Evolutionary conservation across 1,284 basidiomycete species (phyloP).

Genomic region (Naganishia sp.): DNA sequence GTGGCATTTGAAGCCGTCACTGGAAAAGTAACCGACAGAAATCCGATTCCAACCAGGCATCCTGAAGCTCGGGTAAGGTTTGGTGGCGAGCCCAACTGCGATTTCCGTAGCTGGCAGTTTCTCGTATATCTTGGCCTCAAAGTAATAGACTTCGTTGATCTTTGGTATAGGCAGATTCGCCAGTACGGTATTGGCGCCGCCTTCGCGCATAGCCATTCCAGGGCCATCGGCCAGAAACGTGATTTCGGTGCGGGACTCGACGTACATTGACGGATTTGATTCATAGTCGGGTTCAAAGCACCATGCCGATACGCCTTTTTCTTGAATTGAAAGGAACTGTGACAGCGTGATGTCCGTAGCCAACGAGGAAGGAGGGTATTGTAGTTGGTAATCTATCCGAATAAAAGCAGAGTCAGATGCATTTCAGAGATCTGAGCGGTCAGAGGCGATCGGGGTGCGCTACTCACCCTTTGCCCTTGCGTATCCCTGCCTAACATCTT

Average conservation of each 20-base stretch:
- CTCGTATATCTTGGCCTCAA: slow-evolving; percentile 97
- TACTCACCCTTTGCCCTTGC: slow-evolving; percentile 79
- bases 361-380: slow-evolving; percentile 87
- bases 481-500: slow-evolving; percentile 71
- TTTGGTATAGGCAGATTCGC: slow-evolving; percentile 92
- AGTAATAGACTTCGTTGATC: slow-evolving; percentile 96
- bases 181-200: slow-evolving; percentile 80
- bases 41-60: slow-evolving; percentile 83
- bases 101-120: slow-evolving; percentile 79
- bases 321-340: slow-evolving; percentile 94
- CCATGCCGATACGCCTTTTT: slow-evolving; percentile 97
- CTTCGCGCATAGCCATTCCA: slow-evolving; percentile 60
- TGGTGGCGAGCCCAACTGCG: slow-evolving; percentile 86
- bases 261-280: slow-evolving; percentile 81
- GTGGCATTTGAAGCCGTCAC: slow-evolving; percentile 92
- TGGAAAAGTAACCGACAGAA: slow-evolving; percentile 93
- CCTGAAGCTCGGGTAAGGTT: slow-evolving; percentile 89
- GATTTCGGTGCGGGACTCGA: slow-evolving; percentile 90
- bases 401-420: too few relatives aligned
- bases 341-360: slow-evolving; percentile 95
- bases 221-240: slow-evolving; percentile 93
- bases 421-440: not conserved
- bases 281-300: slow-evolving; percentile 97
- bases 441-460: slow-evolving; percentile 17
- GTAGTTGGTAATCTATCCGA: slow-evolving; percentile 74